A percentile compares a stretch with the other conserved stretches of the same genome.
These are phyloP conservation scores for Colletotrichum incanum DNA, from an alignment of 2,329 filamentous ascomycete genomes.

Conservation along the genomic window DNA sequence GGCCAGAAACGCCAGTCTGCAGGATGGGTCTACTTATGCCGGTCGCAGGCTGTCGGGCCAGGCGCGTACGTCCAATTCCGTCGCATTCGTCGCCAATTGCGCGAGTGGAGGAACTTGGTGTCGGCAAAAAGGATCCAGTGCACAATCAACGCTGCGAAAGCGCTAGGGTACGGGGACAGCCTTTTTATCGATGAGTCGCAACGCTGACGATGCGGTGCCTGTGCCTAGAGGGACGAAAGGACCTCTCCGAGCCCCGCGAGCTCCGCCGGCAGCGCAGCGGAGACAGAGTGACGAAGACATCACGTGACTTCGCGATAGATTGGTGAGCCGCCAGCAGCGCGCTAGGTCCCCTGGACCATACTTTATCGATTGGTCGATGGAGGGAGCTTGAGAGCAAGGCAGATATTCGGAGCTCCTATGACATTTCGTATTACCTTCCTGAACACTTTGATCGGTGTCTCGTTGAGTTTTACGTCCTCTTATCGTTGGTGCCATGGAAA, in stretches of 20 bases:
- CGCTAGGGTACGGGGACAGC: conserved; percentile 1
- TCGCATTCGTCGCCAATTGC: conserved; percentile 32
- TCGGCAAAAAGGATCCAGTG: conserved; percentile 10
- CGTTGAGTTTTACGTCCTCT: not conserved
- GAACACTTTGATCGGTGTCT: not conserved
- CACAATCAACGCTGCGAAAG: conserved; percentile 9
- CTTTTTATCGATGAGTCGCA: conserved; percentile 26
- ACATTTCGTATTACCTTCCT: not conserved
- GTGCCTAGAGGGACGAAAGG: not conserved
- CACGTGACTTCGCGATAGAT: conserved; percentile 29
- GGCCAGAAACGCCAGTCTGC: conserved; percentile 33
- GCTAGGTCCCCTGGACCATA: not conserved
- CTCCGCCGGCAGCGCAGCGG: not conserved
- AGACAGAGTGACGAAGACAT: not conserved
- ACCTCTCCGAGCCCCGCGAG: not conserved
- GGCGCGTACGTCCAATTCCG: conserved; percentile 37
- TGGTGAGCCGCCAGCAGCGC: conserved; percentile 9
- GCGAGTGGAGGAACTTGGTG: not conserved
- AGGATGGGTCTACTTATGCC: conserved; percentile 22
- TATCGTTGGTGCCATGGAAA: not conserved
- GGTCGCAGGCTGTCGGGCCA: conserved; percentile 33
- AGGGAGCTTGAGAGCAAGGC: too few relatives aligned
- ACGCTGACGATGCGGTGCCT: conserved; percentile 23
- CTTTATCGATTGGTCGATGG: not conserved
- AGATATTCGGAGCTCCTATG: rapidly evolving